Evolutionary conservation across 164 flowering plant genomes (phyloP).

Genomic region (Nymphaea thermarum): DNA sequence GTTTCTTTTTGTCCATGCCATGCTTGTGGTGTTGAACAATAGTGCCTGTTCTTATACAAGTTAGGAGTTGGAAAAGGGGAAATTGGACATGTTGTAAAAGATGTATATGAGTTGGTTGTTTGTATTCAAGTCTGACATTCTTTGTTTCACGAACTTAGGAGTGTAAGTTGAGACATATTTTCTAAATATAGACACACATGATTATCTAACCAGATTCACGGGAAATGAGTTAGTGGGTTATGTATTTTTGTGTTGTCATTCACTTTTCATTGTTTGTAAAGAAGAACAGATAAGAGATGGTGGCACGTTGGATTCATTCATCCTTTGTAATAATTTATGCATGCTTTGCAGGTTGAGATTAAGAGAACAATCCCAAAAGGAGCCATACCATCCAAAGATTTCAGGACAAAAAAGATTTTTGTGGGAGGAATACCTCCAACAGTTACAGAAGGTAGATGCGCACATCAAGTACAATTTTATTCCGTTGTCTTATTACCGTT

Average conservation of each 20-base stretch:
- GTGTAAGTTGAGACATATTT: no score
- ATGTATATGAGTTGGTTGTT: no score
- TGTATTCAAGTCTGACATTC: no score
- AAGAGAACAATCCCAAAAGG: slow-evolving; percentile 96
- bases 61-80: no score
- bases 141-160: no score
- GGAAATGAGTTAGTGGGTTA: background rate
- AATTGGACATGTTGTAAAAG: no score
- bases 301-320: background rate
- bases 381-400: slow-evolving; percentile 53
- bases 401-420: slow-evolving; percentile 89
- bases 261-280: background rate
- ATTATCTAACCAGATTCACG: no score
- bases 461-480: background rate
- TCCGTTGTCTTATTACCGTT: background rate
- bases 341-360: slow-evolving; percentile 56
- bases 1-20: no score
- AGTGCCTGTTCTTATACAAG: no score
- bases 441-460: slow-evolving; percentile 51
- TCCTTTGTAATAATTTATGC: background rate
- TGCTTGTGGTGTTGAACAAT: no score
- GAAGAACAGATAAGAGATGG: background rate
- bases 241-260: background rate
- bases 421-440: slow-evolving; percentile 90
- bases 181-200: no score